Evolutionary conservation across 768 basidiomycete species (phyloP).

Genomic region (Tricholoma sp.): DNA sequence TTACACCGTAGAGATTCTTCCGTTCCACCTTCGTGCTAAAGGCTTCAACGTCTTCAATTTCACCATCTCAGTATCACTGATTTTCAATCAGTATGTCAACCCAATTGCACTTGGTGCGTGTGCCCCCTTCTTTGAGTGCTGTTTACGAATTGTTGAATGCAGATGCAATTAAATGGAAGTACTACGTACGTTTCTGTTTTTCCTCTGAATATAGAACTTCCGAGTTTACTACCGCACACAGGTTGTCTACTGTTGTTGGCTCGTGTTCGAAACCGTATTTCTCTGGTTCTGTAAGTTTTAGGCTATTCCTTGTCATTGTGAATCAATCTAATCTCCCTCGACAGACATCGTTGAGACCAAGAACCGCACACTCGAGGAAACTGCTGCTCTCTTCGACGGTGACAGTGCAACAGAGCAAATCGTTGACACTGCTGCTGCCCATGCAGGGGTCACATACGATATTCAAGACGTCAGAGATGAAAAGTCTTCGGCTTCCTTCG

Average conservation of each 20-base stretch:
- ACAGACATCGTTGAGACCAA: slow-evolving; percentile 64
- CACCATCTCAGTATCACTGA: slow-evolving; percentile 68
- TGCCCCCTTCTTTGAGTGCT: background rate
- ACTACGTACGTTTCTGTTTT: slow-evolving; percentile 45
- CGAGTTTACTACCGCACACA: slow-evolving; percentile 11
- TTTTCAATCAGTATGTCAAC: slow-evolving; percentile 89
- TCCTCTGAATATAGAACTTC: background rate
- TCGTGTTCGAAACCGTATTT: slow-evolving; percentile 61
- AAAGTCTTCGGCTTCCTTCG: slow-evolving; percentile 30
- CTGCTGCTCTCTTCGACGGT: slow-evolving; percentile 77
- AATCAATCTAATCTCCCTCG: background rate
- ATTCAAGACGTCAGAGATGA: slow-evolving; percentile 25
- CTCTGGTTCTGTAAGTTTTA: slow-evolving; percentile 47
- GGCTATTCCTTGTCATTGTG: background rate
- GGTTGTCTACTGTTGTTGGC: slow-evolving; percentile 70
- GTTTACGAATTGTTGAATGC: slow-evolving; percentile 3
- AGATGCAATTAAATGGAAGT: slow-evolving; percentile 62
- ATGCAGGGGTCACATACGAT: slow-evolving; percentile 21
- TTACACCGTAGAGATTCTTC: slow-evolving; percentile 87
- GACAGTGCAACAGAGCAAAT: slow-evolving; percentile 42
- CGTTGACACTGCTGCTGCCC: slow-evolving; percentile 18
- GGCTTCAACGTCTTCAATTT: slow-evolving; percentile 83
- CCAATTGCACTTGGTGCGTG: slow-evolving; percentile 58
- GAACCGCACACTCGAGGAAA: slow-evolving; percentile 73
- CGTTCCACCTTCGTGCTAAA: slow-evolving; percentile 79